Conservation (phyloP, 2,329 filamentous ascomycete genomes). For the Trichoderma polysporum region DNA sequence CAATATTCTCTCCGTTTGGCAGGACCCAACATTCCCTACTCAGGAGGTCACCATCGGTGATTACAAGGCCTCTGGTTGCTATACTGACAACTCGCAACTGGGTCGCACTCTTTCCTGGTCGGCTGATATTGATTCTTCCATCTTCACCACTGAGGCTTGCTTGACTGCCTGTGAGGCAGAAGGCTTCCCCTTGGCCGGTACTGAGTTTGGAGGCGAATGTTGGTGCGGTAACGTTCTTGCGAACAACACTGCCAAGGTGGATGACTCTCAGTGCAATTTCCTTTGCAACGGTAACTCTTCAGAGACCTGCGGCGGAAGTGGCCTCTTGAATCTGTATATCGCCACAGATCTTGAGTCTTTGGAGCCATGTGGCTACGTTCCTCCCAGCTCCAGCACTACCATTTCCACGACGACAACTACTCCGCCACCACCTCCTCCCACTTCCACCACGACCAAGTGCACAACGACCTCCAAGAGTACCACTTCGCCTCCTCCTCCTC, state of each 20-base stretch:
- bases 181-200: constrained; percentile 50
- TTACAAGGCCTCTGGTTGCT: constrained; percentile 64
- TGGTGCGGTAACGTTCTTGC: constrained; percentile 55
- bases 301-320: constrained; percentile 45
- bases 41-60: constrained; percentile 48
- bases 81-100: constrained; percentile 44
- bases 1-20: constrained; percentile 47
- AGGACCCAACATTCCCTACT: constrained; percentile 49
- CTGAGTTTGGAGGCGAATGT: constrained; percentile 46
- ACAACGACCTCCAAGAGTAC: constrained; percentile 20
- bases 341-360: constrained; percentile 50
- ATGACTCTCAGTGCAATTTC: constrained; percentile 46
- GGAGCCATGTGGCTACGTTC: constrained; percentile 47
- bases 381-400: constrained; percentile 25
- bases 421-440: not conserved
- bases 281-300: constrained; percentile 50
- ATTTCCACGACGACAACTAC: constrained; percentile 15
- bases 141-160: constrained; percentile 45
- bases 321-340: constrained; percentile 46
- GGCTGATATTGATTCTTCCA: constrained; percentile 37
- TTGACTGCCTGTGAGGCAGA: constrained; percentile 42
- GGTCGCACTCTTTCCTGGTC: constrained; percentile 48
- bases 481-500: not conserved
- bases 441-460: not conserved
- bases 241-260: constrained; percentile 41